A percentile compares a stretch with the other conserved stretches of the same genome.
phyloP scores from a whole-genome alignment of 441 rosid species.

The Euphorbia schlechtendalii region DNA sequence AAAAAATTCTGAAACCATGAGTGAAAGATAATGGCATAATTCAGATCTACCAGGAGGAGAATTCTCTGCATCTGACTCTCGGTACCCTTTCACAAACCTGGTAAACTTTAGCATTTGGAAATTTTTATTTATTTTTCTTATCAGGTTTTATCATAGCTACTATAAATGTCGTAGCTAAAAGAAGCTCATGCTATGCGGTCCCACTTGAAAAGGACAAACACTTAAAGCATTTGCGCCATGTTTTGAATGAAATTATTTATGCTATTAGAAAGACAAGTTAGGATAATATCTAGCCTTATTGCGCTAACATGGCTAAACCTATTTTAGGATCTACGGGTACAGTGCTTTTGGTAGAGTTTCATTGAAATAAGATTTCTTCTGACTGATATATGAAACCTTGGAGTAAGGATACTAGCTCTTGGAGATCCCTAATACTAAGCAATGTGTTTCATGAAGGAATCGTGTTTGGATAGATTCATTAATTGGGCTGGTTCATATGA shows the following conservation, averaged over 20 bases:
- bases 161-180: not conserved
- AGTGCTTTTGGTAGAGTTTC: constrained; percentile 1
- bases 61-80: not conserved
- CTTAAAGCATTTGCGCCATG: not conserved
- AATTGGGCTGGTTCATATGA: not conserved
- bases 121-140: not conserved
- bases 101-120: constrained; percentile 12
- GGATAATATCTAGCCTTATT: not conserved
- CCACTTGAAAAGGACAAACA: not conserved
- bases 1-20: constrained; percentile 1
- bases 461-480: too few species aligned
- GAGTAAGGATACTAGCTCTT: too few species aligned
- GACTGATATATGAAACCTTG: too few species aligned
- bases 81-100: not conserved
- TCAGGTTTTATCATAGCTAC: not conserved
- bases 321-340: not conserved
- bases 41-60: not conserved
- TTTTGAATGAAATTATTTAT: not conserved
- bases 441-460: too few species aligned
- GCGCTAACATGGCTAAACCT: too few species aligned
- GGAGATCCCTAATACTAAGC: too few species aligned
- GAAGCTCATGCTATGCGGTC: not conserved
- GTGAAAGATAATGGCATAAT: not conserved
- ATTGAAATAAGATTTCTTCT: too few species aligned
- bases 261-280: not conserved